Conservation (phyloP, 2,329 filamentous ascomycete species). For the Ceratocystis diversiconidia region DNA sequence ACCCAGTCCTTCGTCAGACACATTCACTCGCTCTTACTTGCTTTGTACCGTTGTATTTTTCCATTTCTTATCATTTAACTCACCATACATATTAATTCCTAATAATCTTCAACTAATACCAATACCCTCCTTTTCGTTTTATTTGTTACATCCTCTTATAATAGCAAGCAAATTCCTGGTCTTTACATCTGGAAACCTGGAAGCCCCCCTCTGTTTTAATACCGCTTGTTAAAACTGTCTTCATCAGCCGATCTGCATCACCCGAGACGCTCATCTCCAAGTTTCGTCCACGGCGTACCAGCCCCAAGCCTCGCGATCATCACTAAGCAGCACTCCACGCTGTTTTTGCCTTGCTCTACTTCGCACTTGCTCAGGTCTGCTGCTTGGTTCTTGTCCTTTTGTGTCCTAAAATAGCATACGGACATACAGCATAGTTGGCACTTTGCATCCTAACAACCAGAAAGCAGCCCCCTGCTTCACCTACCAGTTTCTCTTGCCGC, state of each 20-base stretch:
- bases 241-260: slow-evolving; percentile 2
- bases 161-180: too few species aligned
- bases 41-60: background rate
- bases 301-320: background rate
- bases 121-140: background rate
- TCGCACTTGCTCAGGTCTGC: background rate
- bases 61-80: background rate
- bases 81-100: background rate
- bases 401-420: background rate
- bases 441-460: background rate
- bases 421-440: background rate
- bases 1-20: background rate
- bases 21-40: background rate
- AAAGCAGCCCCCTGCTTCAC: background rate
- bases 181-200: too few species aligned
- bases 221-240: background rate
- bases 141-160: background rate
- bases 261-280: background rate
- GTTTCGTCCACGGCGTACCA: background rate
- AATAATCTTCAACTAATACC: background rate
- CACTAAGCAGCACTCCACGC: background rate
- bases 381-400: background rate
- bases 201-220: background rate
- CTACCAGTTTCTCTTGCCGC: background rate
- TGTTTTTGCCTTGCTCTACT: background rate